A percentile compares a stretch with the other conserved stretches of the same genome.
phyloP scores from a whole-genome alignment of 2,329 filamentous ascomycete species.

The Botrytis byssoidea region DNA sequence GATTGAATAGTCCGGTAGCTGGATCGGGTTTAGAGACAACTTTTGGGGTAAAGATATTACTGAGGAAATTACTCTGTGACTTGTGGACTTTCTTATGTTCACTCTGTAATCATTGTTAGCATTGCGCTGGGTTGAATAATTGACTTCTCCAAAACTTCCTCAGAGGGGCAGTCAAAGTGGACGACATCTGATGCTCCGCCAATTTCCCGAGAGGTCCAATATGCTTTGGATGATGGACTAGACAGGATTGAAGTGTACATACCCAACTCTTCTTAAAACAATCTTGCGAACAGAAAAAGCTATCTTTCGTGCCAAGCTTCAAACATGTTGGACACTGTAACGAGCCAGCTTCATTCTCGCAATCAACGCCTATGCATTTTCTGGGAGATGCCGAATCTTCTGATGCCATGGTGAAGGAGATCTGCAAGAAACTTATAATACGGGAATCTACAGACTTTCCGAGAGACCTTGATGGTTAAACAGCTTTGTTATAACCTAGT shows the following conservation, averaged over 20 bases:
- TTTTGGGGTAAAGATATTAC: slow-evolving; percentile 72
- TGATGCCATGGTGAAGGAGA: slow-evolving; percentile 25
- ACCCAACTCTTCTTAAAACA: slow-evolving; percentile 99
- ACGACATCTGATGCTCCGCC: not conserved
- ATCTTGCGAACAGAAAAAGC: slow-evolving; percentile 96
- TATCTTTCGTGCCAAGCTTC: slow-evolving; percentile 82
- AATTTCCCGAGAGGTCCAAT: not conserved
- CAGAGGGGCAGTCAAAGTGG: not conserved
- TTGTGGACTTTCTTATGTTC: slow-evolving; percentile 86
- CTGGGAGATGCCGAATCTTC: slow-evolving; percentile 55
- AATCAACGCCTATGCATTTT: slow-evolving; percentile 79
- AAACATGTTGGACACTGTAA: slow-evolving; percentile 95
- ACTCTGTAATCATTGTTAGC: slow-evolving; percentile 49
- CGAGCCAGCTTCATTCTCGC: slow-evolving; percentile 78
- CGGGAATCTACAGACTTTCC: not conserved
- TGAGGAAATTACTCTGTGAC: slow-evolving; percentile 71
- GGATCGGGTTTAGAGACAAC: slow-evolving; percentile 87
- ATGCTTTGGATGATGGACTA: not conserved
- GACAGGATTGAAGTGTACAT: slow-evolving; percentile 39
- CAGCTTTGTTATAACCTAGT: not conserved
- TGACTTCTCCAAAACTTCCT: not conserved
- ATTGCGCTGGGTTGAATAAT: slow-evolving; percentile 18
- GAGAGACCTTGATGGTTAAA: not conserved
- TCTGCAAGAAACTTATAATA: not conserved
- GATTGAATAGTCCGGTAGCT: slow-evolving; percentile 88